Conservation (phyloP, 2,329 filamentous ascomycete genomes). For the Pyrenophora graminea region DNA sequence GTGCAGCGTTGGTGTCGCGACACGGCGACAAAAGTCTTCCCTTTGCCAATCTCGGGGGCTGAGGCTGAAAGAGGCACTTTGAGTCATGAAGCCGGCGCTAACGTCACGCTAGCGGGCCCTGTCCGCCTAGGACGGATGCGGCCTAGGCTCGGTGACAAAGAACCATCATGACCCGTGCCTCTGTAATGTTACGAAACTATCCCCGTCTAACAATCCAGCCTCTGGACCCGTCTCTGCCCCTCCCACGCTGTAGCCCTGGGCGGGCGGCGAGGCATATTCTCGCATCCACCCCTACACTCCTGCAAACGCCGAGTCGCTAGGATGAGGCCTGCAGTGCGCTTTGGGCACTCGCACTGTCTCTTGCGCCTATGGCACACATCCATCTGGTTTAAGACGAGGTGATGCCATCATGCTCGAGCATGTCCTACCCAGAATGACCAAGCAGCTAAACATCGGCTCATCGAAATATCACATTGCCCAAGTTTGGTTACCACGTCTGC, state of each 20-base stretch:
- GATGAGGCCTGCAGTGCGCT: conserved; percentile 19
- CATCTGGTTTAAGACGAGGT: conserved; percentile 31
- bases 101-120: not conserved
- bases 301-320: conserved; percentile 23
- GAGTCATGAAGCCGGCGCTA: conserved; percentile 6
- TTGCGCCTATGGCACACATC: conserved; percentile 16
- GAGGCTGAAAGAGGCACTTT: conserved; percentile 12
- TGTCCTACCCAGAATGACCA: conserved; percentile 28
- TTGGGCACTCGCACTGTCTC: conserved; percentile 29
- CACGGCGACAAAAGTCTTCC: conserved; percentile 7
- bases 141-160: not conserved
- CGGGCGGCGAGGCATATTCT: conserved; percentile 17
- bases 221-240: conserved; percentile 25
- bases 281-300: conserved; percentile 22
- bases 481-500: conserved; percentile 10
- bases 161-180: conserved; percentile 1
- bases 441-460: conserved; percentile 18
- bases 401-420: conserved; percentile 25
- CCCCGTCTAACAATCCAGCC: conserved; percentile 10
- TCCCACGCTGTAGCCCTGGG: conserved; percentile 23
- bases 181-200: conserved; percentile 7
- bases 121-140: not conserved
- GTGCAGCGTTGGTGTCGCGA: conserved; percentile 13
- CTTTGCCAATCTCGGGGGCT: conserved; percentile 14
- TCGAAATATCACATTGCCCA: conserved; percentile 16